Percentiles rank a stretch among this genome's conserved stretches.
Conservation (phyloP, 2,329 filamentous ascomycete genomes). For the Cercospora zeina region DNA sequence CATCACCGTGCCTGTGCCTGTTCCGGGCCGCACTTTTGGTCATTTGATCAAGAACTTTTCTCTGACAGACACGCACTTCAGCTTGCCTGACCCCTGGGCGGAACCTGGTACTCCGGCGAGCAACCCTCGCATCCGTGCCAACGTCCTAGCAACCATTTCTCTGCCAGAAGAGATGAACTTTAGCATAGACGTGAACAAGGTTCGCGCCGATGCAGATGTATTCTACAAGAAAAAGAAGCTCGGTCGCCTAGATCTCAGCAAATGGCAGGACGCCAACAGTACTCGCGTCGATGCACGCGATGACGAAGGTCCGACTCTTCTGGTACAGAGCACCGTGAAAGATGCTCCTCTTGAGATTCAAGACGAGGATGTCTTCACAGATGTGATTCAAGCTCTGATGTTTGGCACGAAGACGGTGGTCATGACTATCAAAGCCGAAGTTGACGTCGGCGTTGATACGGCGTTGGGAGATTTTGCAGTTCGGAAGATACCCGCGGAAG, state of each 20-base stretch:
- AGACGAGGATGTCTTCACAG: constrained; percentile 73
- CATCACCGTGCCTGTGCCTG: constrained; percentile 78
- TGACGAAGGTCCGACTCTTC: constrained; percentile 62
- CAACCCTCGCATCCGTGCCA: constrained; percentile 77
- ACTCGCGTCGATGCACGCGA: constrained; percentile 60
- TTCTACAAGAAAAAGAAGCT: constrained; percentile 76
- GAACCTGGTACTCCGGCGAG: constrained; percentile 71
- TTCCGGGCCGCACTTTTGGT: constrained; percentile 79
- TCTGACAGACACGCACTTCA: constrained; percentile 80
- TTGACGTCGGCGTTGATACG: constrained; percentile 80
- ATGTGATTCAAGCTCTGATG: constrained; percentile 76
- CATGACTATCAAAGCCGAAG: constrained; percentile 72
- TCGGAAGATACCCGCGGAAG: constrained; percentile 78
- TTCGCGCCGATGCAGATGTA: constrained; percentile 77
- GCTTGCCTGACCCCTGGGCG: constrained; percentile 75
- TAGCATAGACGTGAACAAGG: constrained; percentile 71
- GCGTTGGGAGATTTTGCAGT: constrained; percentile 77
- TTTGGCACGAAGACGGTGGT: constrained; percentile 70
- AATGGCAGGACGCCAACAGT: constrained; percentile 85
- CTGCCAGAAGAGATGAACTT: constrained; percentile 87
- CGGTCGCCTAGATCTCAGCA: constrained; percentile 72
- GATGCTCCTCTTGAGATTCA: constrained; percentile 82
- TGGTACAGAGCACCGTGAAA: constrained; percentile 73
- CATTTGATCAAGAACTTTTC: constrained; percentile 86
- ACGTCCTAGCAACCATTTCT: constrained; percentile 73